Evolutionary conservation across 371 early-diverging fungal species (phyloP).

Genomic region (Mortierella sp.): DNA sequence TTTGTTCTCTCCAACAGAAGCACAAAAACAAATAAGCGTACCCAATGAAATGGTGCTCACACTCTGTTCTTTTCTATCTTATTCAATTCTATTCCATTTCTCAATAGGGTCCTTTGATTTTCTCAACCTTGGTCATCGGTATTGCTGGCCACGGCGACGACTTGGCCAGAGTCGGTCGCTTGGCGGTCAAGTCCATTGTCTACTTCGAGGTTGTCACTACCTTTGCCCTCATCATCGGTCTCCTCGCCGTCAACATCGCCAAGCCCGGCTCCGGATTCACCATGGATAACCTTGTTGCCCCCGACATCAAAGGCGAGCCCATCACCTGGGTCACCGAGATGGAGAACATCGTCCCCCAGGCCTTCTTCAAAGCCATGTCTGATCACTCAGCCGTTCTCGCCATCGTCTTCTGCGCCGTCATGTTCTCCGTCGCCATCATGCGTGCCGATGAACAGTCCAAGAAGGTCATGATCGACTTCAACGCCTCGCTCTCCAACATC

Average conservation of each 20-base stretch:
- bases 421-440: constrained; percentile 80
- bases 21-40: background rate
- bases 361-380: constrained; percentile 68
- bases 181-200: constrained; percentile 76
- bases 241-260: constrained; percentile 73
- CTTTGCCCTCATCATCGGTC: constrained; percentile 78
- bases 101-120: constrained; percentile 72
- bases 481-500: constrained; percentile 70
- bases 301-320: constrained; percentile 49
- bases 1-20: too few relatives aligned
- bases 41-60: constrained; percentile 5
- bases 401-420: constrained; percentile 77
- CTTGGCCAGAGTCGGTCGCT: constrained; percentile 70
- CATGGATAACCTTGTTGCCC: constrained; percentile 51
- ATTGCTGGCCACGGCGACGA: constrained; percentile 86
- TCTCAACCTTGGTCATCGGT: constrained; percentile 79
- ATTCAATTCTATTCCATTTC: background rate
- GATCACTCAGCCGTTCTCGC: constrained; percentile 71
- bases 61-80: background rate
- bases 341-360: constrained; percentile 67
- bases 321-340: constrained; percentile 68
- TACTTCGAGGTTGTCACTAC: constrained; percentile 80
- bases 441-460: constrained; percentile 65
- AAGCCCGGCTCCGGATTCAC: constrained; percentile 72
- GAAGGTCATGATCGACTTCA: constrained; percentile 69